A percentile compares a stretch with the other conserved stretches of the same genome.
These are phyloP conservation scores for Fagus crenata DNA, from an alignment of 306 rosid species.

Conservation along the genomic window DNA sequence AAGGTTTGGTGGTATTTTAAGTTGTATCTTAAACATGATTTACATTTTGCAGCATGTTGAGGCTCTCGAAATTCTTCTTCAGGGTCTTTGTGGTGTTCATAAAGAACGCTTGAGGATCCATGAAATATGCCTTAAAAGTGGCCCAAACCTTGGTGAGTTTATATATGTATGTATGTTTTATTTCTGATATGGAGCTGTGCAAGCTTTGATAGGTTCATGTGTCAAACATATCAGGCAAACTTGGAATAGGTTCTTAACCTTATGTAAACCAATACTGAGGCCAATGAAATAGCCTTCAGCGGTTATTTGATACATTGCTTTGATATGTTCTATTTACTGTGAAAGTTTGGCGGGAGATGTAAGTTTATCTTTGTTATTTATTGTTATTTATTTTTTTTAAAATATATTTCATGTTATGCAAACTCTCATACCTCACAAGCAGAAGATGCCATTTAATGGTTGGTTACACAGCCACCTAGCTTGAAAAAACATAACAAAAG, in stretches of 20 bases:
- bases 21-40: slow-evolving; percentile 23
- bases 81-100: slow-evolving; percentile 90
- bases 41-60: slow-evolving; percentile 77
- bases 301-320: background rate
- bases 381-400: background rate
- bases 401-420: background rate
- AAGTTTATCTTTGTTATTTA: slow-evolving; percentile 7
- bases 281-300: slow-evolving; percentile 7
- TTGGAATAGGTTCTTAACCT: slow-evolving; percentile 2
- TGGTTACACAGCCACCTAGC: background rate
- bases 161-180: background rate
- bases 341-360: background rate
- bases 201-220: background rate
- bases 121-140: slow-evolving; percentile 84
- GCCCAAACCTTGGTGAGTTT: slow-evolving; percentile 71
- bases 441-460: background rate
- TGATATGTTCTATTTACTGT: background rate
- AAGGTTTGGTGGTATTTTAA: slow-evolving; percentile 9
- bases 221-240: background rate
- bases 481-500: background rate
- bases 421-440: background rate
- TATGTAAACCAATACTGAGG: background rate
- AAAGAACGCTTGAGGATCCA: slow-evolving; percentile 78
- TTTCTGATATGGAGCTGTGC: slow-evolving; percentile 3
- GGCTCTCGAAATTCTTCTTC: slow-evolving; percentile 96